Conservation (phyloP, 768 basidiomycete species). For the Kwoniella dendrophila region DNA sequence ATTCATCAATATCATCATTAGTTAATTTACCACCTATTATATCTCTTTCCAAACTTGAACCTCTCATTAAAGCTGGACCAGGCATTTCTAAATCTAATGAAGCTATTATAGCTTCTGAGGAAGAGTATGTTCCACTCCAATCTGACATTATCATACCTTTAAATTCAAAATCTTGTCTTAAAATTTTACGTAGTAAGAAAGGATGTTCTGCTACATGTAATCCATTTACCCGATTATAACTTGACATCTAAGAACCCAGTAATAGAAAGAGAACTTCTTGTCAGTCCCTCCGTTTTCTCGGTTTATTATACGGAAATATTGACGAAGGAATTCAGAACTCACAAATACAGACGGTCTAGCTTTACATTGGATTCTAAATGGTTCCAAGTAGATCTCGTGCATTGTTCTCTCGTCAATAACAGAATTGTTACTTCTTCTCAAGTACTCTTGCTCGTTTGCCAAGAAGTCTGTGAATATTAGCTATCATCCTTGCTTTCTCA, state of each 20-base stretch:
- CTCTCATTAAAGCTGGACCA: conserved; percentile 41
- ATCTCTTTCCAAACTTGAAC: conserved; percentile 55
- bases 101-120: conserved; percentile 68
- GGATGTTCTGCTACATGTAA: conserved; percentile 70
- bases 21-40: conserved; percentile 66
- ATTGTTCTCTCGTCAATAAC: conserved; percentile 62
- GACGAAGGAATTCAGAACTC: conserved; percentile 53
- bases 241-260: conserved; percentile 57
- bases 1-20: conserved; percentile 66
- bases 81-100: conserved; percentile 71
- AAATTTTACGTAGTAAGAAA: conserved; percentile 64
- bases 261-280: background rate
- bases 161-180: conserved; percentile 74
- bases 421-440: conserved; percentile 63
- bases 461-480: conserved; percentile 74
- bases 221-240: conserved; percentile 64
- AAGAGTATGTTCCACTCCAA: conserved; percentile 74
- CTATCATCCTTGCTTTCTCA: background rate
- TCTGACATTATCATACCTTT: conserved; percentile 78
- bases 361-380: conserved; percentile 62
- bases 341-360: conserved; percentile 69
- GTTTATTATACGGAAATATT: background rate
- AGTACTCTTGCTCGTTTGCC: conserved; percentile 80
- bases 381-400: conserved; percentile 66
- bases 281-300: background rate